Conservation (phyloP, 352 stramenopile species). For the Pythium volutum region DNA sequence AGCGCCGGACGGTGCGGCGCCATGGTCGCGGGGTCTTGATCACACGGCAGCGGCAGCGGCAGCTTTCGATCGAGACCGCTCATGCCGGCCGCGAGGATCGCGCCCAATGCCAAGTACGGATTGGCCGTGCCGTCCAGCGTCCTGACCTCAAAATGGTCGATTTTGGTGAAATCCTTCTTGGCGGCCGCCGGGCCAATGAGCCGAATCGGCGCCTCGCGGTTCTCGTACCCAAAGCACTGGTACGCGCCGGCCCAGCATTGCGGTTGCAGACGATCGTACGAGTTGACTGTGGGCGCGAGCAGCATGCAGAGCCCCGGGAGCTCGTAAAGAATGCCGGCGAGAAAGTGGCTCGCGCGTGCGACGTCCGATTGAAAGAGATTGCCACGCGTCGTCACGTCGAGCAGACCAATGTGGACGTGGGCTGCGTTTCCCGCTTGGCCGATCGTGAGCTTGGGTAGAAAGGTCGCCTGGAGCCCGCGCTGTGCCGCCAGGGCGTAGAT, state of each 20-base stretch:
- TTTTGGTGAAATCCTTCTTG: not conserved
- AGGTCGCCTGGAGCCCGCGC: slow-evolving; percentile 22
- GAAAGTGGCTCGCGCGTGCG: slow-evolving; percentile 1
- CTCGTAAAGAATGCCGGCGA: slow-evolving; percentile 24
- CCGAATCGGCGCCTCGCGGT: slow-evolving; percentile 29
- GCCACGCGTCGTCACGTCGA: not conserved
- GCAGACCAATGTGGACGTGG: slow-evolving; percentile 24
- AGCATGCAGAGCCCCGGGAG: slow-evolving; percentile 27
- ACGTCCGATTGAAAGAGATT: slow-evolving; percentile 12
- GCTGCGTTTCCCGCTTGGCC: slow-evolving; percentile 22
- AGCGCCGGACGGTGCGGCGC: slow-evolving; percentile 6
- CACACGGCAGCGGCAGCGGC: slow-evolving; percentile 6
- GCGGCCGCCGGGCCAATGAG: slow-evolving; percentile 15
- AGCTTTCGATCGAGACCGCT: slow-evolving; percentile 10
- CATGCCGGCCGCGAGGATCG: slow-evolving; percentile 27
- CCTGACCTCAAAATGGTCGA: slow-evolving; percentile 34
- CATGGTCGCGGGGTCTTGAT: slow-evolving; percentile 18
- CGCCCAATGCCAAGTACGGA: slow-evolving; percentile 30
- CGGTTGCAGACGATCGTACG: slow-evolving; percentile 30
- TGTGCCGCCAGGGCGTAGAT: slow-evolving; percentile 25
- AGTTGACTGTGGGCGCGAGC: slow-evolving; percentile 27
- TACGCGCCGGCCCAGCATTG: slow-evolving; percentile 31
- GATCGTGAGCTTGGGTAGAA: slow-evolving; percentile 24
- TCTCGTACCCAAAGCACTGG: slow-evolving; percentile 38
- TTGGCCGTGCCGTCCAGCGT: slow-evolving; percentile 31